Conservation (phyloP, 2,329 filamentous ascomycete genomes). For the Ceratocystis eucalypticola region DNA sequence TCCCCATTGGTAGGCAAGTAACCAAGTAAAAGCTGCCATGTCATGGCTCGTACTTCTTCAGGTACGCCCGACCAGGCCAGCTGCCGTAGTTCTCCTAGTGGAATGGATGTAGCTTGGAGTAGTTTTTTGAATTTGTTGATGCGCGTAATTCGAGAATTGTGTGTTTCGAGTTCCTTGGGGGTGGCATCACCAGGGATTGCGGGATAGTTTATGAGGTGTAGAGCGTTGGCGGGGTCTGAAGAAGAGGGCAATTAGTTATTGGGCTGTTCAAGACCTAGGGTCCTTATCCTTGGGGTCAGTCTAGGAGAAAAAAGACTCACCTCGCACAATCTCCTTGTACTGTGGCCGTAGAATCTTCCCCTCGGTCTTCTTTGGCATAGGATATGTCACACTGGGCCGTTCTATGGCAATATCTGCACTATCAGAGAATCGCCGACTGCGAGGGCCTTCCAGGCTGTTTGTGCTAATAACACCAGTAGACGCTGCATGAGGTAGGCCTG, state of each 20-base stretch:
- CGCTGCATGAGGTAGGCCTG: constrained; percentile 4
- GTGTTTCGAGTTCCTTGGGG: constrained; percentile 70
- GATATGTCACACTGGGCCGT: constrained; percentile 68
- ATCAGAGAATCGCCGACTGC: constrained; percentile 54
- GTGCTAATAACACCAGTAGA: neutral
- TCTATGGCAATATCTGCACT: constrained; percentile 93
- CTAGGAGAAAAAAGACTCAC: constrained; percentile 27
- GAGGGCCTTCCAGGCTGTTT: constrained; percentile 26
- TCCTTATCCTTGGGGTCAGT: too few relatives aligned
- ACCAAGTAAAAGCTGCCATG: constrained; percentile 92
- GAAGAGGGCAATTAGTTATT: neutral
- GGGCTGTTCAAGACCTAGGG: too few relatives aligned
- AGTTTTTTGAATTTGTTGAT: constrained; percentile 99
- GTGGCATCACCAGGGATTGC: constrained; percentile 58
- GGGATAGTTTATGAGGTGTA: constrained; percentile 87
- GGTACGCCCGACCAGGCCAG: constrained; percentile 91
- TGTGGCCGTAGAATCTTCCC: constrained; percentile 93
- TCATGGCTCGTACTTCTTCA: constrained; percentile 91
- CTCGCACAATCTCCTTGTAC: constrained; percentile 87
- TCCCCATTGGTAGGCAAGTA: constrained; percentile 97
- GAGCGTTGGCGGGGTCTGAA: constrained; percentile 70
- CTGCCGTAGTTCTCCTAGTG: constrained; percentile 67
- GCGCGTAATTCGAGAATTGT: constrained; percentile 75
- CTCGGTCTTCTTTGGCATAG: constrained; percentile 75
- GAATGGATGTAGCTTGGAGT: constrained; percentile 80